Evolutionary conservation across 129 eudicot genomes (phyloP).

Genomic region (Escallonia rubra): DNA sequence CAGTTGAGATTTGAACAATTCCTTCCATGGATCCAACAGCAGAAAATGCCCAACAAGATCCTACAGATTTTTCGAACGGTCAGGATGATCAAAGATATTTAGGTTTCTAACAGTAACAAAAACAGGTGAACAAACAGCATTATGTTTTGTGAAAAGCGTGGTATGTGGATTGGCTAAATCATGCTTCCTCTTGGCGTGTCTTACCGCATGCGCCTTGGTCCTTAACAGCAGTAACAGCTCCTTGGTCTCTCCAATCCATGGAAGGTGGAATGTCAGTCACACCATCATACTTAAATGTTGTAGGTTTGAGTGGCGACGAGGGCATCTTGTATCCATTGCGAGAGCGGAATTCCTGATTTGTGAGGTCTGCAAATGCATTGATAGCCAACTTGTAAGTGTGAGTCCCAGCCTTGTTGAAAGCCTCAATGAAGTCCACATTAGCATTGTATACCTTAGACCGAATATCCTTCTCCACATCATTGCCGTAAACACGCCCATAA

Average conservation of each 20-base stretch:
- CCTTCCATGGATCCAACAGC: constrained; percentile 88
- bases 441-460: too few species aligned
- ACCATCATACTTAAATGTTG: constrained; percentile 62
- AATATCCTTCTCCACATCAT: too few species aligned
- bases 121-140: constrained; percentile 7
- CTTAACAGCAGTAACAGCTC: constrained; percentile 82
- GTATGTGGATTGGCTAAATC: not conserved
- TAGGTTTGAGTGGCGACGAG: too few species aligned
- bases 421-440: too few species aligned
- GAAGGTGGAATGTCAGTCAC: constrained; percentile 45
- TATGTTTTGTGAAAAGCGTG: too few species aligned
- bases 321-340: constrained; percentile 50
- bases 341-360: constrained; percentile 59
- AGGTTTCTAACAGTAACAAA: too few species aligned
- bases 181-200: not conserved
- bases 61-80: constrained; percentile 25
- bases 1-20: constrained; percentile 70
- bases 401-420: too few species aligned
- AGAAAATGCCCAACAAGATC: constrained; percentile 94
- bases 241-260: constrained; percentile 72
- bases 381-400: constrained; percentile 80
- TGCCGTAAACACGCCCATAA: too few species aligned
- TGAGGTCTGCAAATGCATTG: constrained; percentile 79
- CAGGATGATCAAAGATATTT: too few species aligned
- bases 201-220: constrained; percentile 81